phyloP scores from a whole-genome alignment of 805 yeast genomes.

The Metschnikowia borealis region DNA sequence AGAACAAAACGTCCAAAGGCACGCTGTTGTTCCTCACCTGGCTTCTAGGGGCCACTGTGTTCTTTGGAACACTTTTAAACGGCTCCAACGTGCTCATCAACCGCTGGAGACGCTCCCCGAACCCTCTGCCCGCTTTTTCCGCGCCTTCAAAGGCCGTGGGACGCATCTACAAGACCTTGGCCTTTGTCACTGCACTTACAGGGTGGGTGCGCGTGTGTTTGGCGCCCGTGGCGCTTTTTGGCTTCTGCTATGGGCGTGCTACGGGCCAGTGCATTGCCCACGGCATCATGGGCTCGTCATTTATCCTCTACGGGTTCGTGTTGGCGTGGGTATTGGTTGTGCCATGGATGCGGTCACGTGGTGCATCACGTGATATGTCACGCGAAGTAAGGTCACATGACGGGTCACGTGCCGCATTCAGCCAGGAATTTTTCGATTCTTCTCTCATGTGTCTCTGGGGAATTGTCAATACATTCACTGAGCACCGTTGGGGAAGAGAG shows the following conservation, averaged over 20 bases:
- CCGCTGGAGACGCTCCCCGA: constrained; percentile 12
- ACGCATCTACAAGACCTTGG: constrained; percentile 38
- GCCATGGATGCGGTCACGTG: constrained; percentile 59
- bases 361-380: background rate
- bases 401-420: constrained; percentile 18
- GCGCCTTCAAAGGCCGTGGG: constrained; percentile 7
- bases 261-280: constrained; percentile 97
- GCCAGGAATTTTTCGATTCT: constrained; percentile 87
- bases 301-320: constrained; percentile 73
- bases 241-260: constrained; percentile 78
- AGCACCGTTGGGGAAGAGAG: constrained; percentile 90
- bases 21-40: constrained; percentile 60
- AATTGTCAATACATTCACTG: constrained; percentile 89
- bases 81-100: constrained; percentile 46
- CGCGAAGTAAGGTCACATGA: background rate
- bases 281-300: constrained; percentile 93
- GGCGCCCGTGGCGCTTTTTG: constrained; percentile 80
- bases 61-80: constrained; percentile 52
- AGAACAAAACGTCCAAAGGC: constrained; percentile 63
- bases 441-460: constrained; percentile 85
- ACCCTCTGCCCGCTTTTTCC: constrained; percentile 1
- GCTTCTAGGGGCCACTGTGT: constrained; percentile 44
- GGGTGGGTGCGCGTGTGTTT: constrained; percentile 81
- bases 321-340: constrained; percentile 61
- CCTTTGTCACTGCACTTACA: constrained; percentile 45